Conservation (phyloP, 345 rosid genomes). For the Lepidium sativum region DNA sequence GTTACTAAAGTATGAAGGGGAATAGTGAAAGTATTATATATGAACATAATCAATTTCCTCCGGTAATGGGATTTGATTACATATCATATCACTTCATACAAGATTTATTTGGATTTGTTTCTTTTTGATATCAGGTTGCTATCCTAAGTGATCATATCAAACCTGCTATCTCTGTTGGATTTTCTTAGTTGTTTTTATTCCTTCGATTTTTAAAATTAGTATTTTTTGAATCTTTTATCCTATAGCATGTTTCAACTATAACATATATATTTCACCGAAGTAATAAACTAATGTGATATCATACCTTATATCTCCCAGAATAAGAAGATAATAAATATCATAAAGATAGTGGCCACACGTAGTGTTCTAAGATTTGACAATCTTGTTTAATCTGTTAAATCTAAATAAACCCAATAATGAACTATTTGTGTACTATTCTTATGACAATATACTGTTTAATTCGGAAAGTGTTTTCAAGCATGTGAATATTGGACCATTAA, state of each 20-base stretch:
- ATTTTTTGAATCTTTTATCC: background rate
- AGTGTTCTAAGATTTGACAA: background rate
- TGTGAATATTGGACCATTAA: conserved; percentile 16
- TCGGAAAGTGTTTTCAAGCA: conserved; percentile 9
- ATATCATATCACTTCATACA: conserved; percentile 2
- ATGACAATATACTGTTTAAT: background rate
- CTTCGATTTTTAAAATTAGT: background rate
- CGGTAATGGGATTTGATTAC: conserved; percentile 7
- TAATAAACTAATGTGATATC: background rate
- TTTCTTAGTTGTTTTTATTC: background rate
- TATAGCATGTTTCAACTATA: background rate
- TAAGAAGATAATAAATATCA: background rate
- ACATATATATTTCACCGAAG: background rate
- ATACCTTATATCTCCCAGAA: background rate
- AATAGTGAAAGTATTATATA: background rate
- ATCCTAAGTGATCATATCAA: background rate
- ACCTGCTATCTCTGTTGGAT: conserved; percentile 1
- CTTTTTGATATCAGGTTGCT: background rate
- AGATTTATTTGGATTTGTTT: background rate
- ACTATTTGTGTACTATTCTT: background rate
- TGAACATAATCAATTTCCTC: background rate
- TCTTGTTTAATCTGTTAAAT: background rate
- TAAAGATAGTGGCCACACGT: background rate
- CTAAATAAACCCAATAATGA: background rate
- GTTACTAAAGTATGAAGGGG: background rate